A percentile compares a stretch with the other conserved stretches of the same genome.
phyloP scores from a whole-genome alignment of 1,139 yeast genomes.

The Zygosaccharomyces sapae region DNA sequence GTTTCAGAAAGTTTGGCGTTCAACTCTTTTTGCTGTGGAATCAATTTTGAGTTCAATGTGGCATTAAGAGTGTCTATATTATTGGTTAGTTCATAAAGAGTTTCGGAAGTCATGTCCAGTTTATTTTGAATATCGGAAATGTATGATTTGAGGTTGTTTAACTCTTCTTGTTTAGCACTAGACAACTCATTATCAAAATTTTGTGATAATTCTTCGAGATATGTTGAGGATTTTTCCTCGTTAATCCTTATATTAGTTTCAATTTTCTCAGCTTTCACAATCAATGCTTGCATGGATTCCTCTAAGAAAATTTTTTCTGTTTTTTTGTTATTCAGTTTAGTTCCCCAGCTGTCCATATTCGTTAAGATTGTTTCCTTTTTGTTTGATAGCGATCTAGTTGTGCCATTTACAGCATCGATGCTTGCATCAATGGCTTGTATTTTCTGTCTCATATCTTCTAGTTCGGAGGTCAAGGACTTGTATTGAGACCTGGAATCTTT shows the following conservation, averaged over 20 bases:
- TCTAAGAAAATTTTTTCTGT: slow-evolving; percentile 42
- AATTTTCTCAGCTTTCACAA: slow-evolving; percentile 32
- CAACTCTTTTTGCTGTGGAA: slow-evolving; percentile 39
- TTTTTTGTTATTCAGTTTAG: slow-evolving; percentile 42
- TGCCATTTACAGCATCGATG: slow-evolving; percentile 45
- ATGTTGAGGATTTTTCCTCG: slow-evolving; percentile 40
- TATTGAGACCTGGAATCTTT: slow-evolving; percentile 50
- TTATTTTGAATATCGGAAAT: slow-evolving; percentile 43
- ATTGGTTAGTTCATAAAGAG: slow-evolving; percentile 49
- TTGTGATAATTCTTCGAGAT: slow-evolving; percentile 49
- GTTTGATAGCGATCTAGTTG: slow-evolving; percentile 45
- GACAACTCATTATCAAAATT: slow-evolving; percentile 54
- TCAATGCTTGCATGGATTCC: slow-evolving; percentile 41
- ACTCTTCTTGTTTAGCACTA: slow-evolving; percentile 42
- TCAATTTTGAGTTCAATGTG: slow-evolving; percentile 54
- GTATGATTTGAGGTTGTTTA: slow-evolving; percentile 41
- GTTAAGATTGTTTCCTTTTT: slow-evolving; percentile 42
- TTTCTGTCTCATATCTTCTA: slow-evolving; percentile 38
- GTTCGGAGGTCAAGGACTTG: slow-evolving; percentile 39
- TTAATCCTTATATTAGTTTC: slow-evolving; percentile 27
- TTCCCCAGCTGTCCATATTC: slow-evolving; percentile 45
- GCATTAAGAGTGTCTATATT: slow-evolving; percentile 50
- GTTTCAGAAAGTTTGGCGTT: slow-evolving; percentile 18
- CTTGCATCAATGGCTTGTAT: slow-evolving; percentile 43
- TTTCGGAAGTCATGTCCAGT: slow-evolving; percentile 43